Evolutionary conservation across 306 rosid species (phyloP).

Genomic region (Spatholobus suberectus): DNA sequence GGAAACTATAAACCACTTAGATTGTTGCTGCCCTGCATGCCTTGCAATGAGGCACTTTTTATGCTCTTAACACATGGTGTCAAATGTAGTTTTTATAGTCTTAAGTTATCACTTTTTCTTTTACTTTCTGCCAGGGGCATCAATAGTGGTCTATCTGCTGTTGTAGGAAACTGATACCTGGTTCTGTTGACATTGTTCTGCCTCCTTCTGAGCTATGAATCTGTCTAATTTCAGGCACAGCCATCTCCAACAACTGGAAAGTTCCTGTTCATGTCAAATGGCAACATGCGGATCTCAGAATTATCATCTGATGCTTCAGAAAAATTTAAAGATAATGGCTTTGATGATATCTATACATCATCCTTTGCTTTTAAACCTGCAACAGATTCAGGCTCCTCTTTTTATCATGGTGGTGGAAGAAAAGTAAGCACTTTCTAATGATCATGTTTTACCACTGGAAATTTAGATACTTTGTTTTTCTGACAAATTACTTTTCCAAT

Average conservation of each 20-base stretch:
- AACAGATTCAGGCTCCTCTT: slow-evolving; percentile 61
- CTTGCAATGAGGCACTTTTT: slow-evolving; percentile 1
- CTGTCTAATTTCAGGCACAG: slow-evolving; percentile 75
- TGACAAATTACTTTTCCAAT: not conserved
- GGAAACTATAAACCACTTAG: not conserved
- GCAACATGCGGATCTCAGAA: slow-evolving; percentile 45
- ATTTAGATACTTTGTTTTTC: not conserved
- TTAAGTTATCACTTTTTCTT: not conserved
- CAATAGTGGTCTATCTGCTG: not conserved
- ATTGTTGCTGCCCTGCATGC: not conserved
- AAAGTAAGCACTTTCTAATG: slow-evolving; percentile 58
- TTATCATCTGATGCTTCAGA: slow-evolving; percentile 54
- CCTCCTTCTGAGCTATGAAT: slow-evolving; percentile 45
- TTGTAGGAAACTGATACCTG: slow-evolving; percentile 12
- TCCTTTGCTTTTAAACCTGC: slow-evolving; percentile 83
- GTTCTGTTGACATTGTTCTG: slow-evolving; percentile 29
- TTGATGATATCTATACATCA: slow-evolving; percentile 54
- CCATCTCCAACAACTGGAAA: slow-evolving; percentile 98
- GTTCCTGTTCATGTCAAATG: slow-evolving; percentile 62
- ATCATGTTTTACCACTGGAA: not conserved
- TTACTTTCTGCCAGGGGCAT: slow-evolving; percentile 4
- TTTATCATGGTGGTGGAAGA: slow-evolving; percentile 63
- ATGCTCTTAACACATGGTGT: not conserved
- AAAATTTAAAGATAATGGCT: slow-evolving; percentile 50
- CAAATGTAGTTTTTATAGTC: not conserved